phyloP scores from a whole-genome alignment of 805 yeast genomes.

The Nakazawaea anatomiae region DNA sequence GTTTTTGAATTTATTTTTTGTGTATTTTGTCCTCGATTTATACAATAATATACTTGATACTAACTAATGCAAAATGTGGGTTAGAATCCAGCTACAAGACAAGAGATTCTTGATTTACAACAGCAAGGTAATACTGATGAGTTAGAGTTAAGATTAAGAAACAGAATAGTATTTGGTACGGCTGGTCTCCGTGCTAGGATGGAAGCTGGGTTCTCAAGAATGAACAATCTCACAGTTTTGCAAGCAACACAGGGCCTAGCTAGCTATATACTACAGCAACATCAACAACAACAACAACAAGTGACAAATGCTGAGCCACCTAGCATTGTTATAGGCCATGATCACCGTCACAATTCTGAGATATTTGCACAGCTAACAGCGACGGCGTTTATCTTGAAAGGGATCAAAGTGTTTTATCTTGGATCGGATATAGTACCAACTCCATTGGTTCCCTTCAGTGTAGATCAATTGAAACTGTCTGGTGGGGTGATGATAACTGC shows the following conservation, averaged over 20 bases:
- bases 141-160: conserved; percentile 45
- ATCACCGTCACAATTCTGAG: conserved; percentile 78
- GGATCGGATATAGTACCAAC: conserved; percentile 60
- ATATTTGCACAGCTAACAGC: conserved; percentile 78
- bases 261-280: conserved; percentile 32
- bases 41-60: too few relatives aligned
- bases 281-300: conserved; percentile 26
- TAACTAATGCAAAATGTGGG: neutral
- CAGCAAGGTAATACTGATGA: conserved; percentile 30
- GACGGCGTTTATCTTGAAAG: conserved; percentile 60
- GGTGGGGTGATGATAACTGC: conserved; percentile 94
- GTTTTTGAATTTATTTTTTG: conserved; percentile 7
- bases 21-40: neutral
- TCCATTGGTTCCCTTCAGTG: conserved; percentile 87
- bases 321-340: conserved; percentile 79
- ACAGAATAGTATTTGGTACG: conserved; percentile 82
- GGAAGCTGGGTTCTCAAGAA: conserved; percentile 86
- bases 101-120: conserved; percentile 47
- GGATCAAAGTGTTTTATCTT: conserved; percentile 64
- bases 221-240: conserved; percentile 83
- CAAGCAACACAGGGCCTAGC: conserved; percentile 89
- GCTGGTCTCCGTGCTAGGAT: conserved; percentile 85
- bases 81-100: conserved; percentile 34
- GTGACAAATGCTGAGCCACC: conserved; percentile 21
- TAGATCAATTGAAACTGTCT: conserved; percentile 54